Conservation (phyloP, 306 rosid genomes). For the Citrullus mucosospermus region DNA sequence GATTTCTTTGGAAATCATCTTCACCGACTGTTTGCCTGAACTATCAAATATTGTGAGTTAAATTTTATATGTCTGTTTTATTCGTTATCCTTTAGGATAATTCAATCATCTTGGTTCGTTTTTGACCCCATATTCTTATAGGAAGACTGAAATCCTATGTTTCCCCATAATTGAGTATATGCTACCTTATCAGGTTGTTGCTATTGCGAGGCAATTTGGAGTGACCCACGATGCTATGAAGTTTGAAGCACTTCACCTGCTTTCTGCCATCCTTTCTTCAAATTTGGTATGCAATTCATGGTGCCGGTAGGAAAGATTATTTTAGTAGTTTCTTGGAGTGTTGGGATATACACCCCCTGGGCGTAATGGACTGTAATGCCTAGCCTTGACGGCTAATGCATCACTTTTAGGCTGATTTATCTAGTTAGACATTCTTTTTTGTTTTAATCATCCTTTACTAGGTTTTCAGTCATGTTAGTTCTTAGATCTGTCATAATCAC, state of each 20-base stretch:
- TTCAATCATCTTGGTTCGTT: constrained; percentile 1
- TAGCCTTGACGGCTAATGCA: not conserved
- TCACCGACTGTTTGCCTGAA: constrained; percentile 32
- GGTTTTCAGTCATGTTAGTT: not conserved
- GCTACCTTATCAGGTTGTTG: constrained; percentile 35
- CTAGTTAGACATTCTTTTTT: not conserved
- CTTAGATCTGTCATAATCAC: not conserved
- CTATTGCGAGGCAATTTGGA: constrained; percentile 61
- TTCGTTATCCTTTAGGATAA: not conserved
- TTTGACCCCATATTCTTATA: constrained; percentile 10
- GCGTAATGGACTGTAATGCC: not conserved
- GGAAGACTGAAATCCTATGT: not conserved
- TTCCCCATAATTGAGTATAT: not conserved
- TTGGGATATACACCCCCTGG: not conserved
- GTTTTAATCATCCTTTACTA: not conserved
- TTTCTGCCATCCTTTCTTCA: constrained; percentile 45
- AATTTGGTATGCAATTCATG: constrained; percentile 39
- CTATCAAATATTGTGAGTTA: constrained; percentile 60
- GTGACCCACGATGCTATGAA: constrained; percentile 60
- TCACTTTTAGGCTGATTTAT: not conserved
- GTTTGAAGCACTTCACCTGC: constrained; percentile 71
- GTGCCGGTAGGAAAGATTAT: not conserved
- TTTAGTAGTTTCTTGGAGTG: not conserved
- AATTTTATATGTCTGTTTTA: not conserved
- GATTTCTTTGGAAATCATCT: constrained; percentile 33